Evolutionary conservation across 306 rosid genomes (phyloP).

Genomic region (Canavalia gladiata): DNA sequence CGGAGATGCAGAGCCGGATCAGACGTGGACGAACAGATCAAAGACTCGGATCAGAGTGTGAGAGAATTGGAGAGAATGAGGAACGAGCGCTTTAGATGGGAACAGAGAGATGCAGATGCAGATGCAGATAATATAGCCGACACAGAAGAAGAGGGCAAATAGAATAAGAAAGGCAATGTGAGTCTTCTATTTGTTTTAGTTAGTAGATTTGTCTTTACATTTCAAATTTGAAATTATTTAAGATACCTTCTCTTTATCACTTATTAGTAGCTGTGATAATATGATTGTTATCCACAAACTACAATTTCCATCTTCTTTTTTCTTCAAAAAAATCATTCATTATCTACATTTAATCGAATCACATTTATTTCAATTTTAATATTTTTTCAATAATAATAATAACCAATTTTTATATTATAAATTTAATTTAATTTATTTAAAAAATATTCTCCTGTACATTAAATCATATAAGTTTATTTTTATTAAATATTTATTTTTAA

Average conservation of each 20-base stretch:
- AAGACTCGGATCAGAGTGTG: constrained; percentile 43
- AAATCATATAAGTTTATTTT: no score
- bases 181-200: neutral
- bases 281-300: no score
- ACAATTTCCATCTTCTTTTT: no score
- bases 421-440: no score
- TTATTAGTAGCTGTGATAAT: no score
- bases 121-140: constrained; percentile 47
- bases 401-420: no score
- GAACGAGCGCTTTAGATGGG: neutral
- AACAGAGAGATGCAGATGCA: constrained; percentile 28
- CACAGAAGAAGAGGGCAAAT: constrained; percentile 31
- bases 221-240: neutral
- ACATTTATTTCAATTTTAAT: no score
- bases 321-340: no score
- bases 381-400: no score
- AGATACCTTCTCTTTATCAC: neutral
- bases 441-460: no score
- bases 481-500: no score
- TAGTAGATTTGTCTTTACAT: neutral
- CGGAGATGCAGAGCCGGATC: constrained; percentile 45
- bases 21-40: constrained; percentile 43
- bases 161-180: constrained; percentile 34
- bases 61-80: constrained; percentile 16
- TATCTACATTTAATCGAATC: no score